A percentile compares a stretch with the other conserved stretches of the same genome.
These are phyloP conservation scores for Sporothrix phasma DNA, from an alignment of 2,329 filamentous ascomycete genomes.

Conservation along the genomic window DNA sequence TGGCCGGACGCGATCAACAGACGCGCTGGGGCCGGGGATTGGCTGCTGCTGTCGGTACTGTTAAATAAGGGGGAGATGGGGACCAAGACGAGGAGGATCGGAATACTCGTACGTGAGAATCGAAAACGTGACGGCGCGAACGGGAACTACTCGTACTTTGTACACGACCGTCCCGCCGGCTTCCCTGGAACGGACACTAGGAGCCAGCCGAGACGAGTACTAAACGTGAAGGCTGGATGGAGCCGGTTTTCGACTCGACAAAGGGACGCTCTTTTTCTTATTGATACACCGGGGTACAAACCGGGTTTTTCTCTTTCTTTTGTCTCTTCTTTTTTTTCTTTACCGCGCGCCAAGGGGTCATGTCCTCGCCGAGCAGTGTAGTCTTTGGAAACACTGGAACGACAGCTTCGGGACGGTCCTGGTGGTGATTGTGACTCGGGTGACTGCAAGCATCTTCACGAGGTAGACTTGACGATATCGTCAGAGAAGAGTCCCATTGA, in stretches of 20 bases:
- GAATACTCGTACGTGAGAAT: not conserved
- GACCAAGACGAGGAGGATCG: not conserved
- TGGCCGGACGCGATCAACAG: slow-evolving; percentile 9
- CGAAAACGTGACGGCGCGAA: not conserved
- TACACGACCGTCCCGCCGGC: slow-evolving; percentile 6
- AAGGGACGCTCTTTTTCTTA: no score
- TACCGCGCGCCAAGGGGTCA: not conserved
- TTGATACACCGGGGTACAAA: no score
- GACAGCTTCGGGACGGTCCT: not conserved
- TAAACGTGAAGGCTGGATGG: not conserved
- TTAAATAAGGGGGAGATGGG: not conserved
- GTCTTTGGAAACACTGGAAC: not conserved
- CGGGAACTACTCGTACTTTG: no score
- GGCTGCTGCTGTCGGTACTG: not conserved
- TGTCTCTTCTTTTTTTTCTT: not conserved
- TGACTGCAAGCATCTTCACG: no score
- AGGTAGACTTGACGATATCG: no score
- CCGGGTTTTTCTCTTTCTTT: not conserved
- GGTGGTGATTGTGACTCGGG: no score
- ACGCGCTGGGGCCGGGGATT: slow-evolving; percentile 9
- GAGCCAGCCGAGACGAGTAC: slow-evolving; percentile 14
- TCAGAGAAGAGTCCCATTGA: no score
- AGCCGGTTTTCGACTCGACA: no score
- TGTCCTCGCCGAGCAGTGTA: not conserved
- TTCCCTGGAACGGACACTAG: slow-evolving; percentile 17